Conservation (phyloP, 192 early-diverging fungal species). For the Dispira simplex region DNA sequence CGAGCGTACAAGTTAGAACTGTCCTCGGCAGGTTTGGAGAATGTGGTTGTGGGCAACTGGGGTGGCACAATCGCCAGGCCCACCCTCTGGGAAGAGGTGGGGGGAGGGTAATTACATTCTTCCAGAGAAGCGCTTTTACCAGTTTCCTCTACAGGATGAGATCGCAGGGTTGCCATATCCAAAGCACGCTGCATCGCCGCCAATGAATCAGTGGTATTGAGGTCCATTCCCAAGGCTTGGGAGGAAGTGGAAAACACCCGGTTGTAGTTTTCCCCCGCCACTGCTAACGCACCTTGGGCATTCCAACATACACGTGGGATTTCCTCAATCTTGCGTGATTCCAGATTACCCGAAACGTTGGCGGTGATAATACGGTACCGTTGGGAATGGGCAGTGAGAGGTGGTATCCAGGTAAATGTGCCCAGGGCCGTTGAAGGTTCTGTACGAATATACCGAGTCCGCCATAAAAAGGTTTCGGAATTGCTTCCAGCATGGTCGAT, state of each 20-base stretch:
- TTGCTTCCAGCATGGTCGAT: too few relatives aligned
- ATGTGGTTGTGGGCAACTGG: too few relatives aligned
- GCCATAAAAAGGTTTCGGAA: constrained; percentile 4
- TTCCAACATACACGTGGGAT: background rate
- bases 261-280: background rate
- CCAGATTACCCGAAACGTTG: background rate
- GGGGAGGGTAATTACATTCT: too few relatives aligned
- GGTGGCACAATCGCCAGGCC: too few relatives aligned
- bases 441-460: background rate
- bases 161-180: too few relatives aligned
- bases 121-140: too few relatives aligned
- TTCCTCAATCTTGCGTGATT: constrained; percentile 6
- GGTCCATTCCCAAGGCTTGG: too few relatives aligned
- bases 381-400: background rate
- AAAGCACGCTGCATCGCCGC: too few relatives aligned
- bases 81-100: too few relatives aligned
- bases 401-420: background rate
- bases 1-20: background rate
- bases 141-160: too few relatives aligned
- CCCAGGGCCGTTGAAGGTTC: background rate
- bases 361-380: constrained; percentile 1
- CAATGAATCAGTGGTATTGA: too few relatives aligned
- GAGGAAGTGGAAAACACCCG: too few relatives aligned
- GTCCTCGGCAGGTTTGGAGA: background rate
- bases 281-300: background rate